Evolutionary conservation across 768 basidiomycete genomes (phyloP).

Genomic region (Royoungia palumana): DNA sequence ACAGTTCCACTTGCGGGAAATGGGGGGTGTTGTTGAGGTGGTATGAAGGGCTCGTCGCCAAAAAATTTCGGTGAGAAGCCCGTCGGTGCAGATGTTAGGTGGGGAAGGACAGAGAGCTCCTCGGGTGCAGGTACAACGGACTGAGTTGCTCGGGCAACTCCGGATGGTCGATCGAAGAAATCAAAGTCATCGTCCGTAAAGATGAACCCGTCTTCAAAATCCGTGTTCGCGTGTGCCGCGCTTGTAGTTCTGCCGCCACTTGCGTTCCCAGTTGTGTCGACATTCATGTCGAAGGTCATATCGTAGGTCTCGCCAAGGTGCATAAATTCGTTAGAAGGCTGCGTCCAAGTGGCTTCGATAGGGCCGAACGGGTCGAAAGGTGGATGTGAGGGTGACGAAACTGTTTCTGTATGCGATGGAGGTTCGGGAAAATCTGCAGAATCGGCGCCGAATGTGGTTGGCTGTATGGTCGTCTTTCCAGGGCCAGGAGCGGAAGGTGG

Average conservation of each 20-base stretch:
- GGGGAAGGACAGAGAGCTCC: slow-evolving; percentile 28
- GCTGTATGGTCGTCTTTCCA: slow-evolving; percentile 15
- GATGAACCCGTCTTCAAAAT: slow-evolving; percentile 56
- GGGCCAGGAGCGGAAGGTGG: slow-evolving; percentile 49
- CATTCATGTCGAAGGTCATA: slow-evolving; percentile 49
- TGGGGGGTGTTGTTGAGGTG: slow-evolving; percentile 28
- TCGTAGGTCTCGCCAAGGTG: slow-evolving; percentile 35
- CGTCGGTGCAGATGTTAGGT: slow-evolving; percentile 33
- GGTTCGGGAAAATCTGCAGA: slow-evolving; percentile 22
- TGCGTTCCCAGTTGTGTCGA: slow-evolving; percentile 34
- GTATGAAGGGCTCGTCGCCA: slow-evolving; percentile 26
- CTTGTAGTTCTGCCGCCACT: slow-evolving; percentile 23
- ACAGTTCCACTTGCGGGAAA: slow-evolving; percentile 27
- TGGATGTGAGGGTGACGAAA: slow-evolving; percentile 19
- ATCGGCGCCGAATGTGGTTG: slow-evolving; percentile 12
- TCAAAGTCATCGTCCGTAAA: slow-evolving; percentile 84
- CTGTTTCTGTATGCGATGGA: slow-evolving; percentile 17
- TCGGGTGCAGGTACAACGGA: slow-evolving; percentile 16
- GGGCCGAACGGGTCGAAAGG: slow-evolving; percentile 45
- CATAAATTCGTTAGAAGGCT: slow-evolving; percentile 36
- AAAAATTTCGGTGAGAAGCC: slow-evolving; percentile 34
- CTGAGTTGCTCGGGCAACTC: slow-evolving; percentile 20
- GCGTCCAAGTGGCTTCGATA: slow-evolving; percentile 41
- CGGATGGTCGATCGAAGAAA: slow-evolving; percentile 70
- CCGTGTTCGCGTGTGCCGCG: slow-evolving; percentile 35